These are phyloP conservation scores for Phalaenopsis equestris DNA, from an alignment of 106 monocot species.

Conservation along the genomic window DNA sequence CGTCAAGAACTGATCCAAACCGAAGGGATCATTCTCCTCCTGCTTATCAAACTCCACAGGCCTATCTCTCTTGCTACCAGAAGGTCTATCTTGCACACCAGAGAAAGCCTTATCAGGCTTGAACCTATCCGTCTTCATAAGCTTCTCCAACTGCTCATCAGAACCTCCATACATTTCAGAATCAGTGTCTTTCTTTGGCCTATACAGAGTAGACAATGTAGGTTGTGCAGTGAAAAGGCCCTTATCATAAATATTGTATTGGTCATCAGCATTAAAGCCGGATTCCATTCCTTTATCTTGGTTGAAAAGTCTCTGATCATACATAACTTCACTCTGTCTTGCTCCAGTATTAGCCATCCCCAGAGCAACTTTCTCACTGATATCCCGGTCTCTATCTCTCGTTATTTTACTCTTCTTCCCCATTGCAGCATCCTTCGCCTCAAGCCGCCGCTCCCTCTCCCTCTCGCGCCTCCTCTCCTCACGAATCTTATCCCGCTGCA, in stretches of 20 bases:
- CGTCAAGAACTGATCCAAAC: constrained; percentile 92
- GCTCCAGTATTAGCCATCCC: constrained; percentile 86
- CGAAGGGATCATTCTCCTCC: constrained; percentile 93
- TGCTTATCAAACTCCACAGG: constrained; percentile 89
- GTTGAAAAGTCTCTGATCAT: constrained; percentile 95
- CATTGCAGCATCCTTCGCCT: constrained; percentile 73
- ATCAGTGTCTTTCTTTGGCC: constrained; percentile 83
- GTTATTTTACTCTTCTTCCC: constrained; percentile 94
- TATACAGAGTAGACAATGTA: constrained; percentile 88
- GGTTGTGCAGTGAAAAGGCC: constrained; percentile 88
- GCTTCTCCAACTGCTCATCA: constrained; percentile 87
- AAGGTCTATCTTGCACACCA: constrained; percentile 61
- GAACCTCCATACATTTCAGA: constrained; percentile 84
- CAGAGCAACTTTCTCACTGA: constrained; percentile 95
- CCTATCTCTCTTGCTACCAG: constrained; percentile 74
- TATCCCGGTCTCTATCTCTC: constrained; percentile 79
- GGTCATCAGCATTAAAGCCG: constrained; percentile 88
- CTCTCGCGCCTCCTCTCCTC: constrained; percentile 85
- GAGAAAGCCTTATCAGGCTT: constrained; percentile 90
- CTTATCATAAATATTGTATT: constrained; percentile 92
- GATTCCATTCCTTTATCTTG: constrained; percentile 98
- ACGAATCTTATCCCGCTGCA: constrained; percentile 79
- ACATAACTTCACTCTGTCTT: constrained; percentile 80
- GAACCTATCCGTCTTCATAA: constrained; percentile 85
- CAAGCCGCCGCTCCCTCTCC: constrained; percentile 89